Evolutionary conservation across 2,329 filamentous ascomycete species (phyloP).

Genomic region (Trichophyton schoenleinii): DNA sequence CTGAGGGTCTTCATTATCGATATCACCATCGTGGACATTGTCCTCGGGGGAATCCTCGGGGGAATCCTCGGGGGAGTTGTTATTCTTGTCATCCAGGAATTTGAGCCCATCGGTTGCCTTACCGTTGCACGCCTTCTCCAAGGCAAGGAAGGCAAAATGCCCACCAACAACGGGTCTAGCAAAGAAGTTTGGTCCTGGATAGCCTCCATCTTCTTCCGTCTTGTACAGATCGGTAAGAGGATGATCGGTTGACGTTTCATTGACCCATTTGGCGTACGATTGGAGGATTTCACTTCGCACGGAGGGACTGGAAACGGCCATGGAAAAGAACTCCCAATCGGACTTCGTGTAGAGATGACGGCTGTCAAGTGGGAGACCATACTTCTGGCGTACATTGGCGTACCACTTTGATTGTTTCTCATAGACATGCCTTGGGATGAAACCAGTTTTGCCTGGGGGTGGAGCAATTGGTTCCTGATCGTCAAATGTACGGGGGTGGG

Average conservation of each 20-base stretch:
- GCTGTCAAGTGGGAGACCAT: constrained; percentile 70
- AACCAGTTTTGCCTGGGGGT: constrained; percentile 33
- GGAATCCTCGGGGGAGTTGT: constrained; percentile 3
- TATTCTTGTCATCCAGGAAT: constrained; percentile 27
- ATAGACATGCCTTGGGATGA: constrained; percentile 67
- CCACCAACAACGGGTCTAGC: constrained; percentile 73
- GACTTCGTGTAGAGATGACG: constrained; percentile 77
- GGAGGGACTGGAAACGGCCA: constrained; percentile 57
- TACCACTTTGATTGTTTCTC: constrained; percentile 73
- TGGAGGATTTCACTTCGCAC: constrained; percentile 61
- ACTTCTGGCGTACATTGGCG: constrained; percentile 61
- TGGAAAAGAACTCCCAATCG: constrained; percentile 84
- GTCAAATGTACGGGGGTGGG: constrained; percentile 5
- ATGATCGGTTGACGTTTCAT: constrained; percentile 64
- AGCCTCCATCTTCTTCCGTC: constrained; percentile 64
- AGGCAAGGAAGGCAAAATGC: constrained; percentile 73
- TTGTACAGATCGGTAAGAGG: constrained; percentile 74
- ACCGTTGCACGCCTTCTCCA: constrained; percentile 66
- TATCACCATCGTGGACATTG: background rate
- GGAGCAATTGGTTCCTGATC: constrained; percentile 20
- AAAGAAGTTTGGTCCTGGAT: constrained; percentile 63
- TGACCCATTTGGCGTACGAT: constrained; percentile 66
- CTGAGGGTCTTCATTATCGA: background rate
- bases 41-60: too few species aligned
- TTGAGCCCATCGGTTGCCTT: constrained; percentile 47